phyloP scores from a whole-genome alignment of 768 basidiomycete species.

The Mycena albidolilacea region DNA sequence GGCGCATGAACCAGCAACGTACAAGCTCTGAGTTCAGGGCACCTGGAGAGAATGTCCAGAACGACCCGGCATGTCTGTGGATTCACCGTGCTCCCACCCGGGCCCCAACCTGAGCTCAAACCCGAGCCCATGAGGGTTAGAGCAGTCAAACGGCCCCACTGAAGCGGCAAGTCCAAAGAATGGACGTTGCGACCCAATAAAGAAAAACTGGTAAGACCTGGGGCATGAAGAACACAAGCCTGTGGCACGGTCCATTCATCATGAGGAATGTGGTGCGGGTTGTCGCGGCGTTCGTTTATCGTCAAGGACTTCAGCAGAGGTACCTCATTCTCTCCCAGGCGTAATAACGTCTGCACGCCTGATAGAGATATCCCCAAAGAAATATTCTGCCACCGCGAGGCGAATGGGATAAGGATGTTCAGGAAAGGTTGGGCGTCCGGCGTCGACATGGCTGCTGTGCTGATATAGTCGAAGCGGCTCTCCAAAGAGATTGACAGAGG shows the following conservation, averaged over 20 bases:
- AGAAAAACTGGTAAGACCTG: background rate
- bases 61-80: background rate
- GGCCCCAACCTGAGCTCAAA: background rate
- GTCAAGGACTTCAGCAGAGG: constrained; percentile 7
- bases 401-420: background rate
- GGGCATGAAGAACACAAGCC: background rate
- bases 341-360: background rate
- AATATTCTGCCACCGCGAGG: constrained; percentile 11
- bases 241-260: no score
- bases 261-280: background rate
- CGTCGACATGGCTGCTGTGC: no score
- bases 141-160: background rate
- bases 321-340: background rate
- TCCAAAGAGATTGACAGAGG: no score
- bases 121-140: background rate
- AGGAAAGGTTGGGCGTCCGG: background rate
- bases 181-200: background rate
- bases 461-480: no score
- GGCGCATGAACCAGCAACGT: background rate
- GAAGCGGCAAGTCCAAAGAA: background rate
- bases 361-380: background rate
- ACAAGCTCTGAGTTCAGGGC: constrained; percentile 3
- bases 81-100: no score
- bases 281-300: background rate
- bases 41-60: constrained; percentile 3